A percentile compares a stretch with the other conserved stretches of the same genome.
Conservation (phyloP, 352 stramenopile species). For the Phytopythium kandeliae region DNA sequence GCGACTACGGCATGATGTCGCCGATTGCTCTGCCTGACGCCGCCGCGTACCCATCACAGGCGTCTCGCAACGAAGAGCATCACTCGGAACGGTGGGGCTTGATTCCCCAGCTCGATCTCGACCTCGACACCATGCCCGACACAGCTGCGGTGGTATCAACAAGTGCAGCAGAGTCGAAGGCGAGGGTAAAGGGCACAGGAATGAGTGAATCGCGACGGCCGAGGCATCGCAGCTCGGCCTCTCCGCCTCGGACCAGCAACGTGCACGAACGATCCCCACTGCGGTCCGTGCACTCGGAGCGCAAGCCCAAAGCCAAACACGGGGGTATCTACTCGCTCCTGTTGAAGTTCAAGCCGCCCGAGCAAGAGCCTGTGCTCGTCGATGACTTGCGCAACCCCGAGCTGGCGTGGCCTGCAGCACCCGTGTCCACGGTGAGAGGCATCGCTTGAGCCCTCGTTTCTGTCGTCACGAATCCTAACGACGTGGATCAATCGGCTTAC, state of each 20-base stretch:
- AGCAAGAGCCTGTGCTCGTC: conserved; percentile 50
- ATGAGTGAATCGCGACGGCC: neutral
- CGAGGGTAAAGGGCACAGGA: neutral
- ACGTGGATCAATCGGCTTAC: neutral
- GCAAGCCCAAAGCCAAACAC: conserved; percentile 55
- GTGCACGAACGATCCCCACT: conserved; percentile 8
- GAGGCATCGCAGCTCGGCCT: conserved; percentile 9
- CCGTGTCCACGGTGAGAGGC: conserved; percentile 6
- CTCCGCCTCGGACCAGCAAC: conserved; percentile 10
- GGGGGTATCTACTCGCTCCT: conserved; percentile 77
- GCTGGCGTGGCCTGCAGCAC: neutral
- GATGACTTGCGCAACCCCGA: conserved; percentile 34
- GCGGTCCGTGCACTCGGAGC: conserved; percentile 16
- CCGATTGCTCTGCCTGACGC: conserved; percentile 51
- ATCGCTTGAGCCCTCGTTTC: neutral
- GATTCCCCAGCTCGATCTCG: conserved; percentile 1
- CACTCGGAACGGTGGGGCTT: neutral
- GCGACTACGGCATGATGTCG: conserved; percentile 64
- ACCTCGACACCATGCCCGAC: neutral
- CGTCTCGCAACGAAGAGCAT: conserved; percentile 3
- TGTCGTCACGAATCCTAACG: neutral
- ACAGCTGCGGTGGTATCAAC: too few relatives aligned
- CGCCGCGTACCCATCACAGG: neutral
- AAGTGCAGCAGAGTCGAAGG: neutral
- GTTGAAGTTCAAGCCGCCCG: conserved; percentile 46